phyloP scores from a whole-genome alignment of 2,329 filamentous ascomycete species.

The Ascomycota sp. region DNA sequence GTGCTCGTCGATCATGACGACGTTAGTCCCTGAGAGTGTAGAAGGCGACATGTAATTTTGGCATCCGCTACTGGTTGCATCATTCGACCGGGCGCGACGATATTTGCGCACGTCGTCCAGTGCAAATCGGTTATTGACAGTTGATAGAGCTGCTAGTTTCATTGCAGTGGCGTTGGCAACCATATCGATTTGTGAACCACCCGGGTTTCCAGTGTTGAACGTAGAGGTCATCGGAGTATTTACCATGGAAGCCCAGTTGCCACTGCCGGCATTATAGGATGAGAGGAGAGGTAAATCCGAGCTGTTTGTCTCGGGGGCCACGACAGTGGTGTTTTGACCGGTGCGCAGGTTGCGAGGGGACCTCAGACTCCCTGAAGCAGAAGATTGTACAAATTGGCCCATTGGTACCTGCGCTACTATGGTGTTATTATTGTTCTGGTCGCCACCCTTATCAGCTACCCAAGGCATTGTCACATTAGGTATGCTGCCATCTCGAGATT shows the following conservation, averaged over 20 bases:
- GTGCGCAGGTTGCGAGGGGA: no score
- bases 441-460: conserved; percentile 33
- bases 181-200: conserved; percentile 74
- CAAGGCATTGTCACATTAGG: conserved; percentile 45
- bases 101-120: conserved; percentile 95
- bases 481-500: conserved; percentile 10
- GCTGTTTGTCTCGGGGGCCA: conserved; percentile 41
- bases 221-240: conserved; percentile 90
- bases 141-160: conserved; percentile 92
- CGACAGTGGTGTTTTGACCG: conserved; percentile 70
- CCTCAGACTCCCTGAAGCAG: conserved; percentile 51
- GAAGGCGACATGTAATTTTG: conserved; percentile 48
- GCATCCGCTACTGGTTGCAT: conserved; percentile 41
- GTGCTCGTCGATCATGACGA: conserved; percentile 88
- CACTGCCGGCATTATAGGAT: conserved; percentile 58
- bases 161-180: conserved; percentile 96
- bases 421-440: conserved; percentile 44
- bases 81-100: conserved; percentile 74
- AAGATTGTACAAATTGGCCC: conserved; percentile 85
- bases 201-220: conserved; percentile 39
- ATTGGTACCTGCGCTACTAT: conserved; percentile 64
- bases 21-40: conserved; percentile 50
- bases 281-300: conserved; percentile 70
- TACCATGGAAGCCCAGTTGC: conserved; percentile 96
- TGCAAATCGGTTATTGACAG: conserved; percentile 94